Evolutionary conservation across 495 filamentous ascomycete genomes (phyloP), one percentile per base, ranked within the genome.

Genomic region (Penicillium robsamsonii): DNA sequence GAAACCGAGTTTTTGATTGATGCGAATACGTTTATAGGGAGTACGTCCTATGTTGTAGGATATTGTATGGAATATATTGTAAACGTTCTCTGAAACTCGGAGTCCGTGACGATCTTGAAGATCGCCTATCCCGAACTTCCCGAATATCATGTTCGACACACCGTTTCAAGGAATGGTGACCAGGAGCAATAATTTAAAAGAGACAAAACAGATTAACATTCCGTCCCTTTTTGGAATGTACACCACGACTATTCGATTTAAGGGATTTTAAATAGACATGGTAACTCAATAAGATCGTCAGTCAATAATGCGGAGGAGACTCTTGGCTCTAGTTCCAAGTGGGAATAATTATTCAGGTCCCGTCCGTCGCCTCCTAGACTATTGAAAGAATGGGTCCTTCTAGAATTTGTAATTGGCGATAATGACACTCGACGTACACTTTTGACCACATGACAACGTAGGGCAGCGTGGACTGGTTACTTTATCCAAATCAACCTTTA

Each of bases 371-470:
- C 20, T 46, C 11, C 44, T 29, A 31, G 45, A n/a, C 45, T 47
- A 47, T 31, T 47, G 45, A 31, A 47, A 30, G 5, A 22, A 18
- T 42, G 40, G 40, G 44, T 15, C 44, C 44, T 46, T 46, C 44
- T 46, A 29, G 44, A 46, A 46, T 29, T 46, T 27, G 4, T 2
- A 27, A 27, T 27, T 27, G 25, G 6, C 6, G 25, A 27, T 27
- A 27, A 27, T 7, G 2, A 27, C 4, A 27, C 25, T 27, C 25
- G 25, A 27, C 4, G 25, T 27, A 7, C 25, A 27, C 4, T 27
- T 27, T 27, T 27, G 25, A 27, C 25, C 25, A 27, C 25, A 27
- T 27, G 25, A 27, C 25, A 27, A 27, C 25, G 1, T 2, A 22
- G 25, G 6, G 25, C 25, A 27, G 4, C 25, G 25, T 4, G 25